Conservation (phyloP, 2,329 filamentous ascomycete species). For the Mycogone perniciosa region DNA sequence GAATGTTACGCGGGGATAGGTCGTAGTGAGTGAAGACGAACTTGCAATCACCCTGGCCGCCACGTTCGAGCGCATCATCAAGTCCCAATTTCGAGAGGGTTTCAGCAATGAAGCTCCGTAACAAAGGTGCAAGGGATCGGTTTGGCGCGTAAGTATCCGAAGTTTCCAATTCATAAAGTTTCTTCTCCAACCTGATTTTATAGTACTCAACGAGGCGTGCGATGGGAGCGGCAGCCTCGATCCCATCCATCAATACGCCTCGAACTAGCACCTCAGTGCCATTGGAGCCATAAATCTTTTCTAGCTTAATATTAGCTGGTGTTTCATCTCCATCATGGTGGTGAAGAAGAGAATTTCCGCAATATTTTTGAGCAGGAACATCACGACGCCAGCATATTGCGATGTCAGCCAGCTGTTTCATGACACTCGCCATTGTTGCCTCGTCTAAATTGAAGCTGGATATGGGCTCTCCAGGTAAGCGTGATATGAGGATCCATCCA, state of each 20-base stretch:
- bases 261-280: background rate
- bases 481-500: constrained; percentile 19
- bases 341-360: constrained; percentile 11
- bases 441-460: constrained; percentile 11
- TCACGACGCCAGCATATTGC: constrained; percentile 14
- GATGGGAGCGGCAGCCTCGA: constrained; percentile 13
- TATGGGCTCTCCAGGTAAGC: constrained; percentile 12
- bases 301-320: background rate
- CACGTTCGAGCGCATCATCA: background rate
- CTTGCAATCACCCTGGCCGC: background rate
- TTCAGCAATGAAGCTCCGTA: constrained; percentile 2
- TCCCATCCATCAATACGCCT: constrained; percentile 9
- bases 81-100: constrained; percentile 12
- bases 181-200: constrained; percentile 9
- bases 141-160: constrained; percentile 4
- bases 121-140: background rate
- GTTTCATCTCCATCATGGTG: background rate
- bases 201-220: constrained; percentile 11
- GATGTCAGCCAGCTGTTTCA: constrained; percentile 15
- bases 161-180: constrained; percentile 8
- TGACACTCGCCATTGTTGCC: constrained; percentile 6
- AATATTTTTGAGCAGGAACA: constrained; percentile 13
- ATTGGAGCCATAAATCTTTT: background rate
- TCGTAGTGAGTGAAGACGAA: constrained; percentile 20
- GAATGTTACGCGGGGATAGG: constrained; percentile 19